Evolutionary conservation across 225 moss, liverwort and hornwort species (phyloP).

Genomic region (Polytrichum commune): DNA sequence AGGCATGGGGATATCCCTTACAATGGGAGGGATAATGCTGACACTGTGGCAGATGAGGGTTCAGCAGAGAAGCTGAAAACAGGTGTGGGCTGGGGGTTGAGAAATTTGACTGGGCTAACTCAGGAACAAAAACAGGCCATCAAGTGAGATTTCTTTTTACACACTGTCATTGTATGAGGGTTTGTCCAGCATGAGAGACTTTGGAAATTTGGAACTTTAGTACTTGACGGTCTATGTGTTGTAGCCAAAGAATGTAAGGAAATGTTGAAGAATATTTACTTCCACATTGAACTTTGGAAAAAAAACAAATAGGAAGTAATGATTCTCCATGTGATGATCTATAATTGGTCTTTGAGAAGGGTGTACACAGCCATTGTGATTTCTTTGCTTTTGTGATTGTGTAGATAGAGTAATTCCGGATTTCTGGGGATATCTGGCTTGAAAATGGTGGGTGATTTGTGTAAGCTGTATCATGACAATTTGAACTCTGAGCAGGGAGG

Average conservation of each 20-base stretch:
- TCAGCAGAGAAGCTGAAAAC: constrained; percentile 23
- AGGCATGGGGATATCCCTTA: constrained; percentile 34
- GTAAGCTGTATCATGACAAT: constrained; percentile 8
- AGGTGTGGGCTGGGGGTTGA: constrained; percentile 46
- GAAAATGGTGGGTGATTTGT: not conserved
- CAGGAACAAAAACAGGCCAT: constrained; percentile 80
- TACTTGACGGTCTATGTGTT: no score
- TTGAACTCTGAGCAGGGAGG: constrained; percentile 46
- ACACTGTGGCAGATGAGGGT: constrained; percentile 24
- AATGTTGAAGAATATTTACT: no score
- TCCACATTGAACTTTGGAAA: no score
- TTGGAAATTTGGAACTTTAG: no score
- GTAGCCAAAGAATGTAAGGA: no score
- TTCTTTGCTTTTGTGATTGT: not conserved
- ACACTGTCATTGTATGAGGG: no score
- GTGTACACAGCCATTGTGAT: not conserved
- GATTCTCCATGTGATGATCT: no score
- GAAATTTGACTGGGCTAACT: constrained; percentile 56
- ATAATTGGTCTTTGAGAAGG: no score
- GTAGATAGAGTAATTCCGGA: not conserved
- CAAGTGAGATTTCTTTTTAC: constrained; percentile 22
- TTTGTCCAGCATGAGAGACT: no score
- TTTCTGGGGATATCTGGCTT: no score
- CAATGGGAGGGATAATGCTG: constrained; percentile 19
- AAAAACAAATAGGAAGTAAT: not conserved